phyloP scores from a whole-genome alignment of 2,329 filamentous ascomycete genomes.

The Gaeumannomyces sp. region DNA sequence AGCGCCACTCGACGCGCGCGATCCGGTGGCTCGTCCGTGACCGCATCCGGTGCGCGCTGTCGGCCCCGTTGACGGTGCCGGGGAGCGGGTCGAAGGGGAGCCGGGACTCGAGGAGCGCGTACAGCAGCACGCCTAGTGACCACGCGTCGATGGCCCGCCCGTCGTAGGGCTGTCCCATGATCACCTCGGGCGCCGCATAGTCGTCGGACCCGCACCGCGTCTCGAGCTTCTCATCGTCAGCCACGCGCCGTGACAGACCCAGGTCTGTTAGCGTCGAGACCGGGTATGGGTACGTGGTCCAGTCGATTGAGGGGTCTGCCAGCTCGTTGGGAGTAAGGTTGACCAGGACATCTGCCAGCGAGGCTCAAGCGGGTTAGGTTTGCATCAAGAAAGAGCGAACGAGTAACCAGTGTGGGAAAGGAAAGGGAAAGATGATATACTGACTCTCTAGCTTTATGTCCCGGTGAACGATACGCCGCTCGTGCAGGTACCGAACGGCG shows the following conservation, averaged over 20 bases:
- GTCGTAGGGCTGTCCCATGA: constrained; percentile 92
- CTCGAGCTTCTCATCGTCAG: constrained; percentile 80
- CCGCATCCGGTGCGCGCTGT: constrained; percentile 67
- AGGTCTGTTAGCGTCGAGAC: constrained; percentile 87
- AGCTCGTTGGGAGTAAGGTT: constrained; percentile 69
- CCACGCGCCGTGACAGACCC: constrained; percentile 79
- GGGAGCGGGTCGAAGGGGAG: constrained; percentile 89
- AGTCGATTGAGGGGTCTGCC: constrained; percentile 56
- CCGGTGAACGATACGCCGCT: constrained; percentile 81
- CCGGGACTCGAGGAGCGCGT: constrained; percentile 87
- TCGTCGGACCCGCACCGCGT: constrained; percentile 95
- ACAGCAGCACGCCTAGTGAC: constrained; percentile 89
- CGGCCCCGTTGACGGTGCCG: constrained; percentile 45
- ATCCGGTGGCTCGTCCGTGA: constrained; percentile 90
- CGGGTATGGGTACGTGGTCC: constrained; percentile 70
- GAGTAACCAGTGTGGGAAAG: background rate
- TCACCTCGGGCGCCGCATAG: constrained; percentile 92
- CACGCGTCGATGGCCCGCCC: constrained; percentile 88
- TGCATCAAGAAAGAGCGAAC: background rate
- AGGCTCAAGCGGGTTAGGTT: constrained; percentile 14
- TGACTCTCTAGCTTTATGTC: constrained; percentile 96
- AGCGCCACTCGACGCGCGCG: constrained; percentile 90
- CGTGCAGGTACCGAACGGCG: constrained; percentile 81
- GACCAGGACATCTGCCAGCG: constrained; percentile 73
- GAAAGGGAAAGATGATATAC: constrained; percentile 27